Conservation (phyloP, 2,329 filamentous ascomycete genomes). For the Zymoseptoria brevis region DNA sequence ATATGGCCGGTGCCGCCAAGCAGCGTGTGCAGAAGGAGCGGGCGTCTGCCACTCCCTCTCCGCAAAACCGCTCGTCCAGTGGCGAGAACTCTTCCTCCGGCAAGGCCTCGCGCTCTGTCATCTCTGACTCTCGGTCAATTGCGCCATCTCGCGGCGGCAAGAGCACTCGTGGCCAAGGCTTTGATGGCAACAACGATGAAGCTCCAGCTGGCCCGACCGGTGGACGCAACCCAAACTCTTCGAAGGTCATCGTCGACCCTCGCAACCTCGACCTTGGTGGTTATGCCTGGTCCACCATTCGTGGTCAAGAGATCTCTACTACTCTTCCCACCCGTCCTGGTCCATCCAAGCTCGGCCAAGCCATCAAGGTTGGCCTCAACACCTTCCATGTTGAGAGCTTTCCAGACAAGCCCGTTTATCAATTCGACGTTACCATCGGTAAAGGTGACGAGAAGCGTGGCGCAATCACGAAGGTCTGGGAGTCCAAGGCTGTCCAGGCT, state of each 20-base stretch:
- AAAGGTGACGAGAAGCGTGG: conserved; percentile 56
- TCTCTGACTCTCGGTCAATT: neutral
- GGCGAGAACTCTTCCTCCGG: conserved; percentile 5
- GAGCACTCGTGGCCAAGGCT: conserved; percentile 7
- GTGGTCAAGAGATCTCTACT: conserved; percentile 13
- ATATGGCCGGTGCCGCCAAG: conserved; percentile 14
- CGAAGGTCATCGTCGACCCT: conserved; percentile 14
- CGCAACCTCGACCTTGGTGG: conserved; percentile 19
- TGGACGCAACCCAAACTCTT: conserved; percentile 10
- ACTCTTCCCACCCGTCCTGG: conserved; percentile 24
- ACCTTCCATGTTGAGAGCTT: conserved; percentile 61
- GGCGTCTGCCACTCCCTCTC: neutral
- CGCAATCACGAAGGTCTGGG: conserved; percentile 70
- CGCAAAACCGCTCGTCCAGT: conserved; percentile 6
- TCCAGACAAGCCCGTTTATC: conserved; percentile 57
- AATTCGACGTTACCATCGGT: conserved; percentile 69
- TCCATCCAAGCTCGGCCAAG: conserved; percentile 34
- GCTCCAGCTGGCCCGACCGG: neutral
- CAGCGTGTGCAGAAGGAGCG: conserved; percentile 10
- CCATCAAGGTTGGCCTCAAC: conserved; percentile 52
- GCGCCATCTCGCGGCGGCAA: conserved; percentile 1
- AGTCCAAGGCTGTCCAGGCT: conserved; percentile 51
- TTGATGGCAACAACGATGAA: conserved; percentile 17
- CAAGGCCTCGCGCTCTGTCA: conserved; percentile 1
- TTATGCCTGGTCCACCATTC: conserved; percentile 24